These are phyloP conservation scores for Torulaspora maleeae DNA, from an alignment of 805 yeast genomes.

Conservation along the genomic window DNA sequence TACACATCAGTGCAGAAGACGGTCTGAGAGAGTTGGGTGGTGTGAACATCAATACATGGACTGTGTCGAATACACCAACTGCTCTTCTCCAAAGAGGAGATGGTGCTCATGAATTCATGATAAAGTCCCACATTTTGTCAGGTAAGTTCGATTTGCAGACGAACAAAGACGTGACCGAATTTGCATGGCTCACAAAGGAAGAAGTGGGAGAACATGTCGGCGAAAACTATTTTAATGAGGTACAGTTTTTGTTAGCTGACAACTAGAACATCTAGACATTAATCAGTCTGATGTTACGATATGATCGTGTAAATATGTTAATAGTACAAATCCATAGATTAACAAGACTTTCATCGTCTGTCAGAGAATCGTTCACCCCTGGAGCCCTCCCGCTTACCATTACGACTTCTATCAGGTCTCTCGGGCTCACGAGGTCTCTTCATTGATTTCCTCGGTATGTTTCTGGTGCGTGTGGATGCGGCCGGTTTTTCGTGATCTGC, in stretches of 20 bases:
- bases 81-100: slow-evolving; percentile 47
- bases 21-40: slow-evolving; percentile 75
- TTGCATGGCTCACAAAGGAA: slow-evolving; percentile 79
- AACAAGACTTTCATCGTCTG: slow-evolving; percentile 4
- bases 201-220: slow-evolving; percentile 59
- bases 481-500: slow-evolving; percentile 8
- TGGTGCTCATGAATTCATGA: slow-evolving; percentile 52
- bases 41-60: slow-evolving; percentile 72
- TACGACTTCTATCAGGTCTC: slow-evolving; percentile 5
- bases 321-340: slow-evolving; percentile 2
- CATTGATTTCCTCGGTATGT: background rate
- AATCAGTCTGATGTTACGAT: background rate
- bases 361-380: slow-evolving; percentile 18
- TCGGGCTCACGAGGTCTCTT: slow-evolving; percentile 6
- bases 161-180: slow-evolving; percentile 42
- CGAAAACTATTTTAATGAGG: slow-evolving; percentile 50
- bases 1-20: slow-evolving; percentile 69
- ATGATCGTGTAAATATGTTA: slow-evolving; percentile 10
- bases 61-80: slow-evolving; percentile 86
- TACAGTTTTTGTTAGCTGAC: slow-evolving; percentile 40
- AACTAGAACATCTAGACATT: slow-evolving; percentile 10
- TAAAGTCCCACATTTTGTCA: slow-evolving; percentile 83
- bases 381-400: slow-evolving; percentile 10
- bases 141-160: slow-evolving; percentile 60
- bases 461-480: background rate